phyloP scores from a whole-genome alignment of 352 stramenopile species.

The Pythium insidiosum region DNA sequence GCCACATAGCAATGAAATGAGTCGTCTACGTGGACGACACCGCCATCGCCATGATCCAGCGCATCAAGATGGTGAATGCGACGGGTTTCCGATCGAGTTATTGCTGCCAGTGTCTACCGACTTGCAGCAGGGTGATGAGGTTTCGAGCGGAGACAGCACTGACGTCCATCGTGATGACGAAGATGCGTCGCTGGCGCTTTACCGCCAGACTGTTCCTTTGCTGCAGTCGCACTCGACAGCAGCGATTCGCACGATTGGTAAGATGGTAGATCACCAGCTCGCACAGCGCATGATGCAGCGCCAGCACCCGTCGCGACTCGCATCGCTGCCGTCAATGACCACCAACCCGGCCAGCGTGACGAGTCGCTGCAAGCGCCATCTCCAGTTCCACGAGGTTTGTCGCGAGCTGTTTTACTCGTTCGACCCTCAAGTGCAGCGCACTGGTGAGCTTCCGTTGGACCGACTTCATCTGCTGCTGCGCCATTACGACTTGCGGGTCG shows the following conservation, averaged over 20 bases:
- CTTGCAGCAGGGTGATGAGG: constrained; percentile 1
- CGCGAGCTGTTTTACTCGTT: constrained; percentile 39
- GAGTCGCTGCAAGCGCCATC: background rate
- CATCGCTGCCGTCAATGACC: too few relatives aligned
- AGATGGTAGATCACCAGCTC: constrained; percentile 39
- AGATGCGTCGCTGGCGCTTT: constrained; percentile 18
- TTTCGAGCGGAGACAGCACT: background rate
- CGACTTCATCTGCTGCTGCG: constrained; percentile 30
- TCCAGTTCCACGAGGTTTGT: constrained; percentile 39
- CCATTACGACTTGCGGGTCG: constrained; percentile 32
- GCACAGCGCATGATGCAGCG: constrained; percentile 49
- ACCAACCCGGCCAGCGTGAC: too few relatives aligned
- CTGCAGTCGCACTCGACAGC: constrained; percentile 55
- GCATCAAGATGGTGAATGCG: too few relatives aligned
- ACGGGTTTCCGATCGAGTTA: constrained; percentile 10
- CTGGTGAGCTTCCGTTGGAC: constrained; percentile 20
- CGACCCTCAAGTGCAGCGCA: constrained; percentile 24
- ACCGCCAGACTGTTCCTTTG: constrained; percentile 44
- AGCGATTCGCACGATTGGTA: constrained; percentile 42
- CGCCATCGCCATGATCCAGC: too few relatives aligned
- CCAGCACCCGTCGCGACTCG: too few relatives aligned
- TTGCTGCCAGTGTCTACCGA: constrained; percentile 3
- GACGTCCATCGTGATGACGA: constrained; percentile 2
- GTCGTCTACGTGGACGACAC: too few relatives aligned
- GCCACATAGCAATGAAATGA: too few relatives aligned